Conservation (phyloP, 1,139 yeast species). For the Hyphopichia fennica region DNA sequence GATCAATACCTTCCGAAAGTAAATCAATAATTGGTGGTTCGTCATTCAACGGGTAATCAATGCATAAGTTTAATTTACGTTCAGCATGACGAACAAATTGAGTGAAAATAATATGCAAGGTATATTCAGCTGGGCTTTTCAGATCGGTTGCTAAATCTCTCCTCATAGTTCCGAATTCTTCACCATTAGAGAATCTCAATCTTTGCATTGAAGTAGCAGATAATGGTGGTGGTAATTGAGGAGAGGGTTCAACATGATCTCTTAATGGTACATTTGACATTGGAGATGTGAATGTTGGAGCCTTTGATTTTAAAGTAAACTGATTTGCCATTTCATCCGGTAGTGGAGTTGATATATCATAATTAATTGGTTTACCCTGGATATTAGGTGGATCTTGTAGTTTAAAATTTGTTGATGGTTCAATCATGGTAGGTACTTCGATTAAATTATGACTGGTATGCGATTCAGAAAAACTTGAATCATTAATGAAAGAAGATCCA, state of each 20-base stretch:
- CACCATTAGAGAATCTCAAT: slow-evolving; percentile 31
- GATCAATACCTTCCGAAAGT: slow-evolving; percentile 86
- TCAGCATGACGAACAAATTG: slow-evolving; percentile 95
- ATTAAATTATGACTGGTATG: not conserved
- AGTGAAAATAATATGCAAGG: slow-evolving; percentile 89
- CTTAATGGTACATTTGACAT: slow-evolving; percentile 15
- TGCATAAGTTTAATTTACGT: slow-evolving; percentile 72
- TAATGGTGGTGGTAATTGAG: slow-evolving; percentile 33
- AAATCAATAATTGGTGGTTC: slow-evolving; percentile 83
- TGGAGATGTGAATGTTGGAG: slow-evolving; percentile 19
- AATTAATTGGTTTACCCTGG: slow-evolving; percentile 5
- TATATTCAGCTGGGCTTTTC: slow-evolving; percentile 89
- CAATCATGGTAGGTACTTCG: not conserved
- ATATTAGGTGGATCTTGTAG: slow-evolving; percentile 25
- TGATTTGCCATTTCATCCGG: not conserved
- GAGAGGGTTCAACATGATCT: slow-evolving; percentile 28
- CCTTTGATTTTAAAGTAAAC: not conserved
- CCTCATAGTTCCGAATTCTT: slow-evolving; percentile 35
- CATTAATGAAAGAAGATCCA: not conserved
- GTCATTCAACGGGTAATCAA: slow-evolving; percentile 63
- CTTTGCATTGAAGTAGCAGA: slow-evolving; percentile 20
- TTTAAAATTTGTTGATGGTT: slow-evolving; percentile 11
- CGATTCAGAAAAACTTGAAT: too few relatives aligned
- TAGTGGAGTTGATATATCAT: slow-evolving; percentile 9
- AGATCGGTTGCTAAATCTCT: slow-evolving; percentile 59